Evolutionary conservation across 176 grass and related monocot genomes (phyloP).

Genomic region (Musa beccarii): DNA sequence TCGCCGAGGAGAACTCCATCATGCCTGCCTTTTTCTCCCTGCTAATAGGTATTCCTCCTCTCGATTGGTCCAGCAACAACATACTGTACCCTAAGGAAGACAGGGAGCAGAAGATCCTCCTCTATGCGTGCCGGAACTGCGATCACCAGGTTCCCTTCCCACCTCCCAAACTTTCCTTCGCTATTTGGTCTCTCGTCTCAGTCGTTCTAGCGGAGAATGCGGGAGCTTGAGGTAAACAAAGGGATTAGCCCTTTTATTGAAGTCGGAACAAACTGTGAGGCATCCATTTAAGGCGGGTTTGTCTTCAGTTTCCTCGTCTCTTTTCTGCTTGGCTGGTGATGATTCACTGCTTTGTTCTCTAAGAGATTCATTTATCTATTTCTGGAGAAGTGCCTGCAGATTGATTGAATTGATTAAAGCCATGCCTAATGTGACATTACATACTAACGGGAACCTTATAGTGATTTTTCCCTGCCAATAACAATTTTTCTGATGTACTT

Average conservation of each 20-base stretch:
- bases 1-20: too few relatives aligned
- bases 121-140: conserved; percentile 1
- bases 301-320: neutral
- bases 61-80: neutral
- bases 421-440: neutral
- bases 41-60: neutral
- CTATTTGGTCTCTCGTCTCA: neutral
- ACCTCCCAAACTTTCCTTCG: neutral
- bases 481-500: neutral
- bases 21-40: neutral
- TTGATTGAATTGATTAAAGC: neutral
- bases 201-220: neutral
- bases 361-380: neutral
- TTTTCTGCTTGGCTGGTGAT: neutral
- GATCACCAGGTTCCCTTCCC: neutral
- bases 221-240: neutral
- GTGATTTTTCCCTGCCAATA: neutral
- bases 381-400: neutral
- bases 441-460: neutral
- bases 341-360: neutral
- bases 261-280: too few relatives aligned
- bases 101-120: conserved; percentile 1
- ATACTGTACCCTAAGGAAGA: conserved; percentile 3
- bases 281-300: neutral
- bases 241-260: too few relatives aligned